These are phyloP conservation scores for Pulveroboletus ravenelii DNA, from an alignment of 768 basidiomycete genomes.

Conservation along the genomic window DNA sequence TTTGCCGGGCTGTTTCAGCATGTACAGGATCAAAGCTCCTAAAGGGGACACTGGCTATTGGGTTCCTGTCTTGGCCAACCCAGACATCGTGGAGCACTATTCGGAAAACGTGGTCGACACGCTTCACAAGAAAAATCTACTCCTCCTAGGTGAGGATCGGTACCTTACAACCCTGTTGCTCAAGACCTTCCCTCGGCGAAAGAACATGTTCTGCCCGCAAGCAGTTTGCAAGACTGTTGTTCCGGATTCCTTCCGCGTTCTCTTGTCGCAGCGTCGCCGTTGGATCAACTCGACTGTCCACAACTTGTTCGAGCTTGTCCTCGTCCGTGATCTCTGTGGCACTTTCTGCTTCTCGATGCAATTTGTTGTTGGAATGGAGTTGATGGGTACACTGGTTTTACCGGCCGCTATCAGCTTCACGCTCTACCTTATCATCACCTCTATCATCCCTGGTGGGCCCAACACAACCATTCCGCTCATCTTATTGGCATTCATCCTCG, in stretches of 20 bases:
- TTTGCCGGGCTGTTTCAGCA: constrained; percentile 98
- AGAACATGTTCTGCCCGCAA: constrained; percentile 98
- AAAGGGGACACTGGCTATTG: constrained; percentile 94
- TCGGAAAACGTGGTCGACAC: constrained; percentile 99
- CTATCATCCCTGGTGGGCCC: constrained; percentile 76
- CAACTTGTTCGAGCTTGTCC: constrained; percentile 89
- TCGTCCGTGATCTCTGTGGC: constrained; percentile 97
- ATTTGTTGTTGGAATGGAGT: constrained; percentile 98
- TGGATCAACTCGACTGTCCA: constrained; percentile 99
- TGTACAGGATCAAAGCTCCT: constrained; percentile 99
- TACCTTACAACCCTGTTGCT: constrained; percentile 96
- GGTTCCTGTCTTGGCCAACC: constrained; percentile 98
- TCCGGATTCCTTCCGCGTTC: constrained; percentile 90
- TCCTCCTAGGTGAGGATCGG: constrained; percentile 97
- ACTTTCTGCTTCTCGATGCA: constrained; percentile 99
- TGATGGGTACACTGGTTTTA: constrained; percentile 91
- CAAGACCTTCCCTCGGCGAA: constrained; percentile 99
- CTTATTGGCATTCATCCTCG: constrained; percentile 89
- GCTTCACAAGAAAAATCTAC: constrained; percentile 97
- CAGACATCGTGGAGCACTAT: constrained; percentile 97
- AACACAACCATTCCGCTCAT: constrained; percentile 87
- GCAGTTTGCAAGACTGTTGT: constrained; percentile 99
- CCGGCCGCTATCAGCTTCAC: constrained; percentile 98
- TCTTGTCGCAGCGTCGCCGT: constrained; percentile 93
- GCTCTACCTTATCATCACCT: constrained; percentile 82